Conservation (phyloP, 2,329 filamentous ascomycete genomes). For the Trichoderma aggressivum region DNA sequence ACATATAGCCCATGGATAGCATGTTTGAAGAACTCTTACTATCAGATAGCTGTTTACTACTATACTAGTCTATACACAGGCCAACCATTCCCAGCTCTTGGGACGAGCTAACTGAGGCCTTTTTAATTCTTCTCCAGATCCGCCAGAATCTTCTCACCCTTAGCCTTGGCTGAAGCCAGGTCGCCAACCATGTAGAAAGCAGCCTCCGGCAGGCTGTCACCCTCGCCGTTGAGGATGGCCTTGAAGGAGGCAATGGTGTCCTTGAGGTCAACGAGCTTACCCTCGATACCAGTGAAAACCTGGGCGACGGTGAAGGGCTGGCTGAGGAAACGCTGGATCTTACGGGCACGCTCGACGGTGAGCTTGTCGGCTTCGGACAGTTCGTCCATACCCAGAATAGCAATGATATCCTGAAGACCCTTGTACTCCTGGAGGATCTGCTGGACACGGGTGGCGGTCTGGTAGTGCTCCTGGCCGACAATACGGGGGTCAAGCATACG, state of each 20-base stretch:
- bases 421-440: conserved; percentile 99
- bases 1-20: conserved; percentile 12
- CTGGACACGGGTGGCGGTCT: conserved; percentile 90
- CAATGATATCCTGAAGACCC: conserved; percentile 99
- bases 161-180: conserved; percentile 84
- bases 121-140: conserved; percentile 70
- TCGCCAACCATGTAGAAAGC: conserved; percentile 98
- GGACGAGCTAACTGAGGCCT: conserved; percentile 36
- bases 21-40: conserved; percentile 15
- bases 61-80: conserved; percentile 55
- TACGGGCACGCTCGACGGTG: conserved; percentile 99
- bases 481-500: conserved; percentile 99
- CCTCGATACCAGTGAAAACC: conserved; percentile 91
- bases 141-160: conserved; percentile 99
- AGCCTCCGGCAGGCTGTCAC: conserved; percentile 92
- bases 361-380: conserved; percentile 99
- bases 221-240: conserved; percentile 91
- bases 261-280: conserved; percentile 95
- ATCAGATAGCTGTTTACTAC: conserved; percentile 17
- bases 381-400: conserved; percentile 99
- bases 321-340: conserved; percentile 99
- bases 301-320: conserved; percentile 92
- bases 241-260: conserved; percentile 98
- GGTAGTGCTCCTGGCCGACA: conserved; percentile 96
- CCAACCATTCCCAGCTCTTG: conserved; percentile 35